Conservation (phyloP, 2,329 filamentous ascomycete species). For the Helicocarpus griseus region DNA sequence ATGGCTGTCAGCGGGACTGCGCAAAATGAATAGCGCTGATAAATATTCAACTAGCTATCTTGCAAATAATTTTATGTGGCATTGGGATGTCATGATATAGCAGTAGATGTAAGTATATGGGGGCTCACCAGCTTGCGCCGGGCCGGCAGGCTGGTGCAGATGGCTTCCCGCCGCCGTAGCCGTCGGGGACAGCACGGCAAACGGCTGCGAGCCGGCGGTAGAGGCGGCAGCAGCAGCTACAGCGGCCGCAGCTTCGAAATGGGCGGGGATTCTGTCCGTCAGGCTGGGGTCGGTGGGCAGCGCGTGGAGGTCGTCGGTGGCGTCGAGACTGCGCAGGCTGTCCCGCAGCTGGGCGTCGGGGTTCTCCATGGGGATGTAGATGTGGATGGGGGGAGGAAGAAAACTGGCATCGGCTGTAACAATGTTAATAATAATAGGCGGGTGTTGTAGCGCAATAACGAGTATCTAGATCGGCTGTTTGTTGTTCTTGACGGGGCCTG, state of each 20-base stretch:
- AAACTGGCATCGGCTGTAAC: not conserved
- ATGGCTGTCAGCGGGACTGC: not conserved
- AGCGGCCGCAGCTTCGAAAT: constrained; percentile 1
- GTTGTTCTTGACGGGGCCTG: not conserved
- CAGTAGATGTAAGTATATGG: not conserved
- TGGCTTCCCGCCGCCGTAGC: not conserved
- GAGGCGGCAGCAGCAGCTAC: not conserved
- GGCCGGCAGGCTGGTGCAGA: not conserved
- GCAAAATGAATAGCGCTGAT: not conserved
- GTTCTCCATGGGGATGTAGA: not conserved
- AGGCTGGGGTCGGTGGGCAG: not conserved
- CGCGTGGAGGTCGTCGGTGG: not conserved
- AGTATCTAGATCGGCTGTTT: too few relatives aligned
- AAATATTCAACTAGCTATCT: not conserved
- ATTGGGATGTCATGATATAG: not conserved
- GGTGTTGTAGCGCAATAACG: too few relatives aligned
- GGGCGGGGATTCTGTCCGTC: not conserved
- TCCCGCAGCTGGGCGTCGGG: constrained; percentile 2
- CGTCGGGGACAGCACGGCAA: not conserved
- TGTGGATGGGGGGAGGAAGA: too few relatives aligned
- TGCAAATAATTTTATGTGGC: not conserved
- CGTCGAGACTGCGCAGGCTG: not conserved
- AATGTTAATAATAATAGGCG: not conserved
- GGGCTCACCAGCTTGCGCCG: not conserved
- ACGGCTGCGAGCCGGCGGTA: not conserved